Evolutionary conservation across 345 rosid genomes (phyloP).

Genomic region (Firmiana major): DNA sequence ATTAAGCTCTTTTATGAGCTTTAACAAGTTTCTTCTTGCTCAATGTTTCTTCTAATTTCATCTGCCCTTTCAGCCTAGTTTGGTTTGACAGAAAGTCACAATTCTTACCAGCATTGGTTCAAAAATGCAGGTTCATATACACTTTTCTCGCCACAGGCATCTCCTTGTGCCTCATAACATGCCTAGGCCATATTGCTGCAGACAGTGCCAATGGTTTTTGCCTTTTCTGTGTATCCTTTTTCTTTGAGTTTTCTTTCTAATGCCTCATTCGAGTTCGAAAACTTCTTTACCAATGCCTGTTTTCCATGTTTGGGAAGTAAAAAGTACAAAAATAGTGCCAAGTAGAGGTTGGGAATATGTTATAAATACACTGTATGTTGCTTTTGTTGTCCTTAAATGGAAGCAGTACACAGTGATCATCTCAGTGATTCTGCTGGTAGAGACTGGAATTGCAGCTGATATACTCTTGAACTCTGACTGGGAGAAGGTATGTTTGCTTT

Average conservation of each 20-base stretch:
- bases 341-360: too few relatives aligned
- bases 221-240: constrained; percentile 59
- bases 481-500: constrained; percentile 36
- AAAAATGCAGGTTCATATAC: constrained; percentile 51
- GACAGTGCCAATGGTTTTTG: constrained; percentile 39
- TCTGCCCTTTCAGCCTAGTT: not conserved
- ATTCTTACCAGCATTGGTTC: not conserved
- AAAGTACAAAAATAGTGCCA: too few relatives aligned
- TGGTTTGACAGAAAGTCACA: not conserved
- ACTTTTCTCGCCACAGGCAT: constrained; percentile 36
- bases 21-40: not conserved
- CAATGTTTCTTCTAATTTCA: not conserved
- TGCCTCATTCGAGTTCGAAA: not conserved
- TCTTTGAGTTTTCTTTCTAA: not conserved
- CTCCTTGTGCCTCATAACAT: constrained; percentile 40
- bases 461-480: constrained; percentile 48
- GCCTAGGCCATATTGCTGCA: constrained; percentile 54
- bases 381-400: constrained; percentile 22
- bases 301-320: not conserved
- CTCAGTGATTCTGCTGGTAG: constrained; percentile 37
- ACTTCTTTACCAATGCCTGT: not conserved
- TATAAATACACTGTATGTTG: too few relatives aligned
- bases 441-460: constrained; percentile 38
- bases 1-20: not conserved
- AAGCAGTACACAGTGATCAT: constrained; percentile 35